Conservation (phyloP, 2,329 filamentous ascomycete species). For the Achaetomium macrosporum region DNA sequence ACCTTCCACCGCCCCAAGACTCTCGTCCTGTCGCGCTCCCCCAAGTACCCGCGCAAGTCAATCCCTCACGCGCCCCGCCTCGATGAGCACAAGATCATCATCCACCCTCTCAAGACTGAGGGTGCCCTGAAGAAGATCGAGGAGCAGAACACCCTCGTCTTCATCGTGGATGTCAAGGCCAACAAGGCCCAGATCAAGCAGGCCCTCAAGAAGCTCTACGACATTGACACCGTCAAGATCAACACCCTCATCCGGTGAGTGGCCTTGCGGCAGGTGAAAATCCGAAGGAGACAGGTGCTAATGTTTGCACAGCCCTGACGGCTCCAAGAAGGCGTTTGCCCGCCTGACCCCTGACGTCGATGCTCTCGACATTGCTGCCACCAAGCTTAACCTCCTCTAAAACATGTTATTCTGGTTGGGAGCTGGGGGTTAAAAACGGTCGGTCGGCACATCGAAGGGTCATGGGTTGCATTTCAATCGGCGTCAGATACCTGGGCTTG, state of each 20-base stretch:
- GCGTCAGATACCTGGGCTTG: conserved; percentile 30
- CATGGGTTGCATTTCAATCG: conserved; percentile 25
- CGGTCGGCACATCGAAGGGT: conserved; percentile 24
- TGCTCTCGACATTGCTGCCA: conserved; percentile 97
- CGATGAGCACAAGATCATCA: conserved; percentile 95
- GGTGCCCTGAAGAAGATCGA: conserved; percentile 99
- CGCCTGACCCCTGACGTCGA: conserved; percentile 94
- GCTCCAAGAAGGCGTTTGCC: conserved; percentile 97
- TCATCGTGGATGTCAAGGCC: conserved; percentile 94
- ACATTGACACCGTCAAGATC: conserved; percentile 97
- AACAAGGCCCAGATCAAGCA: conserved; percentile 99
- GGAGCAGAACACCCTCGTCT: conserved; percentile 99
- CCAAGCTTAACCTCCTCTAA: conserved; percentile 98
- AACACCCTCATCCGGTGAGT: conserved; percentile 95
- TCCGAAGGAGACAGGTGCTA: background rate
- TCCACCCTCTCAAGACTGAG: conserved; percentile 99
- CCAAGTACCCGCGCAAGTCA: conserved; percentile 96
- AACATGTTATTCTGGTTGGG: conserved; percentile 24
- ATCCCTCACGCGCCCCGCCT: conserved; percentile 84
- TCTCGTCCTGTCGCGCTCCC: conserved; percentile 78
- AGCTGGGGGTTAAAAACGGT: conserved; percentile 18
- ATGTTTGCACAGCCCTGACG: conserved; percentile 65
- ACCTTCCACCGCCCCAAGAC: conserved; percentile 99
- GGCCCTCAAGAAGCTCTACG: conserved; percentile 98
- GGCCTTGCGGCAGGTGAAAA: background rate